Conservation (phyloP, 768 basidiomycete genomes). For the Podaxis sp. region DNA sequence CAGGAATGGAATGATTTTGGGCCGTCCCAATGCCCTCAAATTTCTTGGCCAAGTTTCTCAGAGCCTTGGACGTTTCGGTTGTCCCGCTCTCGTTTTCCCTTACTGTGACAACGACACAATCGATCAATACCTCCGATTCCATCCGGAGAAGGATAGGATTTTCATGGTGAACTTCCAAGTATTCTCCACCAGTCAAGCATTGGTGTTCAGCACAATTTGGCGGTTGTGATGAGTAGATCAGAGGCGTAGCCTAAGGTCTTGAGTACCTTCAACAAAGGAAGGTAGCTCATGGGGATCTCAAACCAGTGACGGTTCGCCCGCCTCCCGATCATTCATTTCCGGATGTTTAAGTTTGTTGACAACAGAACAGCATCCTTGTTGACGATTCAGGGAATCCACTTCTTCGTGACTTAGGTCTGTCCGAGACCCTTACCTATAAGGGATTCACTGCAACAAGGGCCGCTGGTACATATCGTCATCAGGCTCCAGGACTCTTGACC, state of each 20-base stretch:
- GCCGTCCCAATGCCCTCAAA: not conserved
- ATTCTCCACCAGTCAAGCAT: not conserved
- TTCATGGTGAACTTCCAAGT: not conserved
- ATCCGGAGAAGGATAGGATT: not conserved
- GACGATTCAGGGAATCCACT: not conserved
- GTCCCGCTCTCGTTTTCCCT: not conserved
- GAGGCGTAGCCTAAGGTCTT: constrained; percentile 79
- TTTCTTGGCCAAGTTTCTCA: not conserved
- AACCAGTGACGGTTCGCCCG: constrained; percentile 41
- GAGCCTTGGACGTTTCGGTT: not conserved
- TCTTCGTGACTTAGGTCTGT: not conserved
- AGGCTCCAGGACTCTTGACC: not conserved
- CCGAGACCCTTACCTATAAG: not conserved
- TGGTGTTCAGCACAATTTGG: no score
- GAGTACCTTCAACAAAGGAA: constrained; percentile 67
- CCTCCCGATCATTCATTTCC: not conserved
- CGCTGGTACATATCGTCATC: not conserved
- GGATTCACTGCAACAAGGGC: not conserved
- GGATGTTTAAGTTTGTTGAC: not conserved
- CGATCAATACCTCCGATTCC: not conserved
- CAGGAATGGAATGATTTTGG: constrained; percentile 10
- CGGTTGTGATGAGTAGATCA: constrained; percentile 25
- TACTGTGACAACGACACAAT: not conserved
- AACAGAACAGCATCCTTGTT: not conserved
- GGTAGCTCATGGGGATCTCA: constrained; percentile 78